Evolutionary conservation across 139 green algal species (phyloP), one percentile per base, ranked within the genome.

Genomic region (Coelastrella sp.): DNA sequence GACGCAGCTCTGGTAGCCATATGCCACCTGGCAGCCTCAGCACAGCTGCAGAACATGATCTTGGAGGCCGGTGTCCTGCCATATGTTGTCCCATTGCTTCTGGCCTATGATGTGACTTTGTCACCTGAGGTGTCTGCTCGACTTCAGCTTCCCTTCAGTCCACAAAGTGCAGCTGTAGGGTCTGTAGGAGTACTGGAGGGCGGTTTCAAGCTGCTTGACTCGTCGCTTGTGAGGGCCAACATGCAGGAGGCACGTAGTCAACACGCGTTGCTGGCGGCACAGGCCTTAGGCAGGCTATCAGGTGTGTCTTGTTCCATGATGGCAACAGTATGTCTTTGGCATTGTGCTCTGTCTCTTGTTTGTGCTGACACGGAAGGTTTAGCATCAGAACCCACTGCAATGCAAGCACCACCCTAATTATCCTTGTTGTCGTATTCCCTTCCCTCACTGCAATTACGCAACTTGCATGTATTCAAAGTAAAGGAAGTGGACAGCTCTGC

Each of bases 51-150:
- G 79, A 79, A 85, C 23, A 59, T 88, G 83, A 81, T 98, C 67
- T 77, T 98, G 21, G 50, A 86, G 8, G 50, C 69, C 0, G 94
- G 93, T 2, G 90, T 89, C 0, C 43, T 98, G 50, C 89, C 89
- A 23, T 85, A 91, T 25, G 38, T 96, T n/a, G 41, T 98, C 62
- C 94, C 94, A 30, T 89, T 98, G 67, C 86, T 97, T 32, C 92
- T 98, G 25, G 73, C 84, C 0, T 98, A 95, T 81, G 96, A 98
- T 51, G 43, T 87, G 25, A 98, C 95, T 0, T 90, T 92, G 0
- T 43, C 84, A 50, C 64, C 88, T 1, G 86, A 86, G 6, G 76
- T 40, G n/a, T 66, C 62, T 27, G 60, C 82, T 25, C 59, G 62
- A 5, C 60, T 91, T 32, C 41, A 82, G 45, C 53, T 91, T n/a